Conservation (phyloP, 2,329 filamentous ascomycete species). For the Colletotrichum camelliae region DNA sequence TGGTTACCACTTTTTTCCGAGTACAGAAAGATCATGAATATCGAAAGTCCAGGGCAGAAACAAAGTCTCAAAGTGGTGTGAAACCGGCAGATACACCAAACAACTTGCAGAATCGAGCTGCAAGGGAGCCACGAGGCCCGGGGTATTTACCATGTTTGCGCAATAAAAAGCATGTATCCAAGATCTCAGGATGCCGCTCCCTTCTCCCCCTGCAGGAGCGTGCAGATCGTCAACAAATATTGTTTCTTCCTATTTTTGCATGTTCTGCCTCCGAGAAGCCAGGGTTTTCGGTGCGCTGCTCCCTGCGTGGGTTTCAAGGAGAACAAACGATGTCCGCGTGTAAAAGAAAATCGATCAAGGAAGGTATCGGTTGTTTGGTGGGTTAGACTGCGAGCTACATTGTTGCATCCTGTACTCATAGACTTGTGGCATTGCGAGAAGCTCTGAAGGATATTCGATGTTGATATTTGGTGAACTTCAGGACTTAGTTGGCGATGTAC, state of each 20-base stretch:
- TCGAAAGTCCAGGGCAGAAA: background rate
- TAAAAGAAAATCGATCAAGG: background rate
- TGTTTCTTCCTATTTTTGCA: background rate
- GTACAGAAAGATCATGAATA: background rate
- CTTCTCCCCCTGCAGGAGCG: background rate
- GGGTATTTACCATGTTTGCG: background rate
- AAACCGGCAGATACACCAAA: background rate
- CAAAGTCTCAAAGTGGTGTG: background rate
- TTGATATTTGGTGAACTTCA: rapidly evolving
- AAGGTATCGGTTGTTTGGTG: rapidly evolving
- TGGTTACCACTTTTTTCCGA: background rate
- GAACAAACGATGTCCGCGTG: background rate
- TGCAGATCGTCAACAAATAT: background rate
- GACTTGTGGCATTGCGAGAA: rapidly evolving
- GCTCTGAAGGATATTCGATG: background rate
- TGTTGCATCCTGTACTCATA: background rate
- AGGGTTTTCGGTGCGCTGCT: background rate
- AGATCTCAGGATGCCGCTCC: background rate
- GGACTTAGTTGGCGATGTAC: background rate
- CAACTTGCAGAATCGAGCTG: background rate
- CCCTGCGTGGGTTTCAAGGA: background rate
- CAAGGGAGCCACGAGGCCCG: background rate
- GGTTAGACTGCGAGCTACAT: background rate
- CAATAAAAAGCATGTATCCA: background rate
- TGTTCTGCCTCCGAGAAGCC: background rate